A percentile compares a stretch with the other conserved stretches of the same genome.
These are phyloP conservation scores for Sapria himalayana DNA, from an alignment of 345 rosid genomes.

Conservation along the genomic window DNA sequence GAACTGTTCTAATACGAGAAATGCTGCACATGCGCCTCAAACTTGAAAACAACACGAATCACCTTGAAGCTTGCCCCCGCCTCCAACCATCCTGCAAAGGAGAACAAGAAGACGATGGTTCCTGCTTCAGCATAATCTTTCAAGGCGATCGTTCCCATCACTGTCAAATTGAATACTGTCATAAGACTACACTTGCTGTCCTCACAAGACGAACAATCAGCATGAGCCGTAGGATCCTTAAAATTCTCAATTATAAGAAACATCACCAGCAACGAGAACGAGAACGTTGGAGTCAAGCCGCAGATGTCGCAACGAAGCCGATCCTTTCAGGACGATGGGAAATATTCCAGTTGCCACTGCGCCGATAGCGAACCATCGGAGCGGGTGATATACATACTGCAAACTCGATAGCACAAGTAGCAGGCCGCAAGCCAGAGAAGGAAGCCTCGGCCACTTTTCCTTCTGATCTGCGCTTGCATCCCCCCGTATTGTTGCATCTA, in stretches of 20 bases:
- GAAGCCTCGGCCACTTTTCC: constrained; percentile 83
- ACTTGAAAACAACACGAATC: neutral
- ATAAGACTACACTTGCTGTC: too few species aligned
- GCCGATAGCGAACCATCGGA: constrained; percentile 51
- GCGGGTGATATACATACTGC: constrained; percentile 35
- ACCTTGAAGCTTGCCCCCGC: constrained; percentile 86
- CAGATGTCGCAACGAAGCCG: constrained; percentile 22
- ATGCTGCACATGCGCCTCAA: too few species aligned
- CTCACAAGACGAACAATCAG: too few species aligned
- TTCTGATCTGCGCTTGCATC: constrained; percentile 27
- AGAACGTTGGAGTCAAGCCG: constrained; percentile 57
- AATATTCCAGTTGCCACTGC: constrained; percentile 44
- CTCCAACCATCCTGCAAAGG: constrained; percentile 76
- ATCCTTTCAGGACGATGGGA: constrained; percentile 33
- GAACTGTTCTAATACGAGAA: too few species aligned
- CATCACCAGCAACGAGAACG: constrained; percentile 50
- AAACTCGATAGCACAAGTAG: constrained; percentile 34
- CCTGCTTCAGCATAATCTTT: constrained; percentile 64
- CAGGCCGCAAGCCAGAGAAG: constrained; percentile 34
- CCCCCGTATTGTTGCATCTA: constrained; percentile 59
- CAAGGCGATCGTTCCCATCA: constrained; percentile 60
- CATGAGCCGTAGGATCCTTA: too few species aligned
- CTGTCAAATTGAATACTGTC: too few species aligned
- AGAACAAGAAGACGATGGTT: constrained; percentile 68
- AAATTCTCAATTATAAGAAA: too few species aligned